phyloP scores from a whole-genome alignment of 805 yeast genomes.

The Kuraishia ogatae region DNA sequence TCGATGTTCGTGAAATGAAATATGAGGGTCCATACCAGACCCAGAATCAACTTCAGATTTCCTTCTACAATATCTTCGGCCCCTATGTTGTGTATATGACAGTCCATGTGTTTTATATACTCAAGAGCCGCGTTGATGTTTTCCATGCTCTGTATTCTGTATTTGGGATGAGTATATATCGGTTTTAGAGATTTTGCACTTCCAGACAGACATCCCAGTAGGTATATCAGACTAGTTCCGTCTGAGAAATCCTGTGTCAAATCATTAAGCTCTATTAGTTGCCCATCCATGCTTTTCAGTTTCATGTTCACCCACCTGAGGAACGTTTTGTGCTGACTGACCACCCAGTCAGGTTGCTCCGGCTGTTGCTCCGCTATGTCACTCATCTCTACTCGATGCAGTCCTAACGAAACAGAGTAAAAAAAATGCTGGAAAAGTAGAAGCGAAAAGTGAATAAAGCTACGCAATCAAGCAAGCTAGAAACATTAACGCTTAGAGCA shows the following conservation, averaged over 20 bases:
- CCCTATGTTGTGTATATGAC: constrained; percentile 34
- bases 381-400: not conserved
- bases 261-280: constrained; percentile 11
- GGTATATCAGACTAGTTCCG: constrained; percentile 29
- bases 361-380: not conserved
- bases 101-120: constrained; percentile 28
- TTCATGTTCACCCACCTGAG: constrained; percentile 40
- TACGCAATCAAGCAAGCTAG: not conserved
- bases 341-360: constrained; percentile 27
- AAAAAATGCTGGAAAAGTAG: not conserved
- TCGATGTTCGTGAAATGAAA: constrained; percentile 25
- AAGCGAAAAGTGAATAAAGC: not conserved
- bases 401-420: not conserved
- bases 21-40: constrained; percentile 41
- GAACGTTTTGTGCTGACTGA: constrained; percentile 38
- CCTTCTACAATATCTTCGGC: constrained; percentile 44
- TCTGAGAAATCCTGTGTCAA: constrained; percentile 27
- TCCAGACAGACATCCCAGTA: constrained; percentile 25
- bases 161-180: constrained; percentile 27
- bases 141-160: constrained; percentile 37
- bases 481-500: not conserved
- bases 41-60: constrained; percentile 35
- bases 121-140: constrained; percentile 34
- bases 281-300: constrained; percentile 11
- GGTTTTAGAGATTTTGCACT: constrained; percentile 13